Base-by-base conservation (phyloP, 768 basidiomycete genomes). In the Lactarius indigo region DNA sequence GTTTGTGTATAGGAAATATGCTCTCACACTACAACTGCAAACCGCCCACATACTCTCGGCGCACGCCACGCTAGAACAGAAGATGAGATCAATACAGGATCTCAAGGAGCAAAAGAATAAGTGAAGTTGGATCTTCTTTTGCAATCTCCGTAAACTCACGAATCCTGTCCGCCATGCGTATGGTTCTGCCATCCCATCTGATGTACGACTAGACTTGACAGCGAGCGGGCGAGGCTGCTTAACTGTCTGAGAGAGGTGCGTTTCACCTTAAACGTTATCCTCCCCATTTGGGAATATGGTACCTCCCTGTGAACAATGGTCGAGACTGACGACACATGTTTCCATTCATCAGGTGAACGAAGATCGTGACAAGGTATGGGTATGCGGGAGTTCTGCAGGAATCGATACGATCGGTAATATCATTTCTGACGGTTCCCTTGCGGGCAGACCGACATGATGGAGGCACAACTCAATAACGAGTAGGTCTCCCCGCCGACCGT, bases 21-120 rank as follows among this genome's bases (percentile, higher is more conserved):
- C 91, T 5, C 74, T 94, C 68, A 90, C 90, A 10, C 78, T 94
- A 52, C 92, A 94, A 75, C 78, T 94, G 41, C 92, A 94, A 70
- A 94, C 92, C 12, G 91, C 92, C 12, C 91, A 94, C 74, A 91
- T 94, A 52, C 79, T 94, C 2, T 91, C 92, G 9, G 91, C 91
- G 7, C 91, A 94, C 74, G 86, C 90, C 2, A 83, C 87, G 35
- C 79, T 94, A 5, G 90, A 92, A 67, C 85, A 89, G 74, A 92
- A 92, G 74, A 83, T 83, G 68, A 90, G 86, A 70, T 84, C 88
- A 9, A 85, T 94, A 18, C 89, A 93, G 76, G 91, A 93, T 73
- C 79, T 94, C 55, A 85, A 84, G 62, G 91, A 92, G 75, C 92
- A 94, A 78, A 89, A 88, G 76, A 92, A 93, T 75, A 88, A 90